These are phyloP conservation scores for Scheffersomyces segobiensis DNA, from an alignment of 1,139 yeast genomes.

Conservation along the genomic window DNA sequence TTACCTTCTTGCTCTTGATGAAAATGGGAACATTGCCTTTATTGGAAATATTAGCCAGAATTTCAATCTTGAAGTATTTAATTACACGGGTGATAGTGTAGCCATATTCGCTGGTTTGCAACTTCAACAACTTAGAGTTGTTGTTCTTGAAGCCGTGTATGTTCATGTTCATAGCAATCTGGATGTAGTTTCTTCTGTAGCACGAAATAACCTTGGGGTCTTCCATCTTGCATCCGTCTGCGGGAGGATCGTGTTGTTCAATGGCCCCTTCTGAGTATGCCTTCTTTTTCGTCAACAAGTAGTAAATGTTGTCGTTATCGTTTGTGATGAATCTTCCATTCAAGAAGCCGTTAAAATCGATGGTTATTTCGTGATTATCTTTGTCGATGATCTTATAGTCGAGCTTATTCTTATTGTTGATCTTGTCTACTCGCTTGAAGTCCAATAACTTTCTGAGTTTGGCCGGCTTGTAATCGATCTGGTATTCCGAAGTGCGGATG, in stretches of 20 bases:
- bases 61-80: constrained; percentile 42
- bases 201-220: constrained; percentile 47
- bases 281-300: constrained; percentile 25
- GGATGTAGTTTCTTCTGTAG: constrained; percentile 48
- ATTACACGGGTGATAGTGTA: constrained; percentile 37
- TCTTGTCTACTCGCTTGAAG: constrained; percentile 22
- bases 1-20: constrained; percentile 22
- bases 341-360: constrained; percentile 39
- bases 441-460: constrained; percentile 33
- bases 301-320: constrained; percentile 43
- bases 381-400: constrained; percentile 35
- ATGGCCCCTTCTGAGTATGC: background rate
- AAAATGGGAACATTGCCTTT: constrained; percentile 33
- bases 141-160: constrained; percentile 28
- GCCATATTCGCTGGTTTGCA: constrained; percentile 38
- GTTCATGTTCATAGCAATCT: constrained; percentile 36
- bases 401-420: constrained; percentile 10
- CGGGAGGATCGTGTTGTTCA: background rate
- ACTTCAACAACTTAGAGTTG: constrained; percentile 28
- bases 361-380: constrained; percentile 18
- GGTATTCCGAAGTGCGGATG: constrained; percentile 11
- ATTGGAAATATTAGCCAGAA: constrained; percentile 35
- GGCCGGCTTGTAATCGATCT: constrained; percentile 28
- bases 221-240: constrained; percentile 6
- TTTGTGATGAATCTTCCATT: constrained; percentile 47